These are phyloP conservation scores for Lanmaoa pseudosensibilis DNA, from an alignment of 768 basidiomycete species.

Conservation along the genomic window DNA sequence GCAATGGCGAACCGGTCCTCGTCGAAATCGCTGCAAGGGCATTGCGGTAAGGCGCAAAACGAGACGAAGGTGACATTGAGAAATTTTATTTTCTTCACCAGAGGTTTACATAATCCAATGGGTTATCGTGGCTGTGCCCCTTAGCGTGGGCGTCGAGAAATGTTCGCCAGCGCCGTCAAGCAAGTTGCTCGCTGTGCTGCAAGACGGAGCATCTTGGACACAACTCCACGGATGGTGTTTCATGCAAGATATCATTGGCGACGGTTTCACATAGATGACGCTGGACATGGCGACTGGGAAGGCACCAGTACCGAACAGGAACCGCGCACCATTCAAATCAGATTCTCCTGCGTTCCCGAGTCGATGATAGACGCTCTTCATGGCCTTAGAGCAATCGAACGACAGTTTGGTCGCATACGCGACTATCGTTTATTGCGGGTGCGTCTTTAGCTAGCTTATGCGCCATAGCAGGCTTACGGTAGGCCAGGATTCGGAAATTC, in stretches of 20 bases:
- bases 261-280: constrained; percentile 27
- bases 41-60: constrained; percentile 49
- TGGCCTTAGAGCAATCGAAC: constrained; percentile 56
- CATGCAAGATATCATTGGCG: constrained; percentile 3
- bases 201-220: not conserved
- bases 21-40: constrained; percentile 60
- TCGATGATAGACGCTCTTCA: constrained; percentile 52
- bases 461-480: not conserved
- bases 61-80: constrained; percentile 28
- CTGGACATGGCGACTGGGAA: constrained; percentile 20
- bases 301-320: constrained; percentile 4
- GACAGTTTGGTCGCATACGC: constrained; percentile 48
- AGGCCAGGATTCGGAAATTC: constrained; percentile 48
- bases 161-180: constrained; percentile 19
- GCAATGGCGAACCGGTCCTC: constrained; percentile 71
- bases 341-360: constrained; percentile 40
- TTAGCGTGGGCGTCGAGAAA: not conserved
- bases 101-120: constrained; percentile 20
- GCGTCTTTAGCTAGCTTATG: constrained; percentile 5
- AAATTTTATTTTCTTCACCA: constrained; percentile 5
- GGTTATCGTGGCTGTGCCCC: constrained; percentile 15
- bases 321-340: constrained; percentile 38
- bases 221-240: not conserved
- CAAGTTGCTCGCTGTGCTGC: constrained; percentile 4
- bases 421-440: constrained; percentile 47